phyloP scores from a whole-genome alignment of 768 basidiomycete species.

The Suillus variegatus region DNA sequence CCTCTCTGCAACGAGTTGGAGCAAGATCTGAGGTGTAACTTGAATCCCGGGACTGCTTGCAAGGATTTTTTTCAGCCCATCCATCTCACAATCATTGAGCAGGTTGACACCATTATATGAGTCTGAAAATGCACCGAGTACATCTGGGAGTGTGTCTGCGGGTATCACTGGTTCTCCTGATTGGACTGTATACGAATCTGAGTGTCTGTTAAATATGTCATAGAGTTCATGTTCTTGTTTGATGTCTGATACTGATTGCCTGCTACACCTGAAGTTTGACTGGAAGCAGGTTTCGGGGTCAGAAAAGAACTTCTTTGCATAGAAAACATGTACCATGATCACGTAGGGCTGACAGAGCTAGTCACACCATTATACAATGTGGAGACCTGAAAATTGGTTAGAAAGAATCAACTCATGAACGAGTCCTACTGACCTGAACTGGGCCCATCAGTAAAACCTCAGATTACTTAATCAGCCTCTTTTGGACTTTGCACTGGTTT shows the following conservation, averaged over 20 bases:
- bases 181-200: conserved; percentile 57
- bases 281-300: conserved; percentile 10
- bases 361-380: too few species aligned
- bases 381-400: too few species aligned
- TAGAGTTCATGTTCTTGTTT: conserved; percentile 68
- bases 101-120: conserved; percentile 62
- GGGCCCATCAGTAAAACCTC: too few species aligned
- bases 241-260: conserved; percentile 72
- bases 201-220: conserved; percentile 67
- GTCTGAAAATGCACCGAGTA: conserved; percentile 64
- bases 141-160: conserved; percentile 68
- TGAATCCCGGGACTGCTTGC: conserved; percentile 61
- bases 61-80: conserved; percentile 58
- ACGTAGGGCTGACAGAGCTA: too few species aligned
- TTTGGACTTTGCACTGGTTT: too few species aligned
- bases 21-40: conserved; percentile 66
- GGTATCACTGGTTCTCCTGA: conserved; percentile 66
- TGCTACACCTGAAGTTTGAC: conserved; percentile 54
- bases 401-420: too few species aligned
- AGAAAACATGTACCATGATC: conserved; percentile 4
- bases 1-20: conserved; percentile 64
- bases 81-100: conserved; percentile 61
- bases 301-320: too few species aligned
- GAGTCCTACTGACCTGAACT: too few species aligned
- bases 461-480: too few species aligned